Conservation (phyloP, 2,329 filamentous ascomycete species). For the Fusarium penzigii region DNA sequence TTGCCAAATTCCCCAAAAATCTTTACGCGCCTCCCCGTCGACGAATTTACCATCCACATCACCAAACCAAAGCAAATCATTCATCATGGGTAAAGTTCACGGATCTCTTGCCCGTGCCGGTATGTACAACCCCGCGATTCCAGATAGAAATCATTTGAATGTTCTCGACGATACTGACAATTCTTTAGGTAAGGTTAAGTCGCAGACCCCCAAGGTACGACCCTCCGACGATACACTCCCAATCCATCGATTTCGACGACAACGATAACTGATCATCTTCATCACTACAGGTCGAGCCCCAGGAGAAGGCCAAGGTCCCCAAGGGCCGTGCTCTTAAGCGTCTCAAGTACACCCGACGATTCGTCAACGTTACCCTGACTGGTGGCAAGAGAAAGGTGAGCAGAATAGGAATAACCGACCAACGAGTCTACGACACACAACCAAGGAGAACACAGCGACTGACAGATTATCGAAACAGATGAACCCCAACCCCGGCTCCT, state of each 20-base stretch:
- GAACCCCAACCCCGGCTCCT: constrained; percentile 83
- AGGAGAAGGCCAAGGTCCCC: constrained; percentile 96
- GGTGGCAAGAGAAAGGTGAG: constrained; percentile 97
- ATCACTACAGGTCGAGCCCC: constrained; percentile 68
- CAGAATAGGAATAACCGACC: constrained; percentile 7
- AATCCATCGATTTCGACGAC: constrained; percentile 25
- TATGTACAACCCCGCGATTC: constrained; percentile 33
- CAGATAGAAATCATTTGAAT: constrained; percentile 3
- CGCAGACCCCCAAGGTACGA: constrained; percentile 87
- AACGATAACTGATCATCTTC: constrained; percentile 33
- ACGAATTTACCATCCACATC: constrained; percentile 38
- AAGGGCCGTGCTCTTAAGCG: constrained; percentile 99
- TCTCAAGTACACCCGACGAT: constrained; percentile 92
- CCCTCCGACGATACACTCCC: constrained; percentile 16
- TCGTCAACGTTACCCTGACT: constrained; percentile 97
- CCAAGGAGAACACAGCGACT: constrained; percentile 15
- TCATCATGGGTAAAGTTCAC: constrained; percentile 89
- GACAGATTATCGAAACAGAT: constrained; percentile 54
- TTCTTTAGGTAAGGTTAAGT: constrained; percentile 95
- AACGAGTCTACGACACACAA: background rate
- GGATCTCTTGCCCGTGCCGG: constrained; percentile 87
- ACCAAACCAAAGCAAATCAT: constrained; percentile 39
- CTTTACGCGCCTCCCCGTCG: constrained; percentile 26
- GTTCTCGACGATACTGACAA: constrained; percentile 42
- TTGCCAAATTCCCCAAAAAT: constrained; percentile 42